Conservation (phyloP, 495 filamentous ascomycete genomes). For the Talaromyces nanjingensis region DNA sequence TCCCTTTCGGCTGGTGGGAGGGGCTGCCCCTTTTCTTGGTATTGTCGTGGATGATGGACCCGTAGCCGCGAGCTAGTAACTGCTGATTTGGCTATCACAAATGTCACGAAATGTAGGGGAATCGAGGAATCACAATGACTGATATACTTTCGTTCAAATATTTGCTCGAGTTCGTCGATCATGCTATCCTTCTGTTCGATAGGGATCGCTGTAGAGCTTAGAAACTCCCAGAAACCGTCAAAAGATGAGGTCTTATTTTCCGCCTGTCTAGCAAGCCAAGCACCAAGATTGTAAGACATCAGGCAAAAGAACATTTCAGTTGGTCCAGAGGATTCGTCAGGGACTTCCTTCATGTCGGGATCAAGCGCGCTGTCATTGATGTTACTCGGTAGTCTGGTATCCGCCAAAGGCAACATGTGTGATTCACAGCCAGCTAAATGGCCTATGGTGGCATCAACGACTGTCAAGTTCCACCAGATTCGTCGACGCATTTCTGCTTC, state of each 20-base stretch:
- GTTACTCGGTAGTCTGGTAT: conserved; percentile 41
- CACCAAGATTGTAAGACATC: conserved; percentile 40
- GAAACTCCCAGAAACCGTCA: conserved; percentile 26
- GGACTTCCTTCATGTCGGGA: conserved; percentile 47
- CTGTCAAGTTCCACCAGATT: conserved; percentile 32
- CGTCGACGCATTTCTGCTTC: conserved; percentile 40
- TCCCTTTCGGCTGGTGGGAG: conserved; percentile 31
- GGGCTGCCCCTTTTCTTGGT: conserved; percentile 17
- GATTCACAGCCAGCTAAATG: conserved; percentile 26
- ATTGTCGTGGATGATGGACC: conserved; percentile 38
- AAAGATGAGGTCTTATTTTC: conserved; percentile 14
- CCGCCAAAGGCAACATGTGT: conserved; percentile 14
- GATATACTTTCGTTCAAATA: conserved; percentile 39
- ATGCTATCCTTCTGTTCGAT: conserved; percentile 40
- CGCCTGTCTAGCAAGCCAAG: conserved; percentile 25
- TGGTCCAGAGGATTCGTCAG: conserved; percentile 46
- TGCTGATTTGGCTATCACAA: conserved; percentile 34
- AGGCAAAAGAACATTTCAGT: conserved; percentile 65
- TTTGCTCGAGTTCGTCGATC: conserved; percentile 28
- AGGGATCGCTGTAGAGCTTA: conserved; percentile 25
- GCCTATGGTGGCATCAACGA: conserved; percentile 27
- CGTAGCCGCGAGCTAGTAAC: conserved; percentile 27
- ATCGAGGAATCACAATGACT: conserved; percentile 53
- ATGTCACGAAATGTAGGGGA: conserved; percentile 51
- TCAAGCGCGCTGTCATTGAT: conserved; percentile 53